A percentile compares a stretch with the other conserved stretches of the same genome.
Conservation (phyloP, 179 eudicot species). For the Dionaea muscipula region DNA sequence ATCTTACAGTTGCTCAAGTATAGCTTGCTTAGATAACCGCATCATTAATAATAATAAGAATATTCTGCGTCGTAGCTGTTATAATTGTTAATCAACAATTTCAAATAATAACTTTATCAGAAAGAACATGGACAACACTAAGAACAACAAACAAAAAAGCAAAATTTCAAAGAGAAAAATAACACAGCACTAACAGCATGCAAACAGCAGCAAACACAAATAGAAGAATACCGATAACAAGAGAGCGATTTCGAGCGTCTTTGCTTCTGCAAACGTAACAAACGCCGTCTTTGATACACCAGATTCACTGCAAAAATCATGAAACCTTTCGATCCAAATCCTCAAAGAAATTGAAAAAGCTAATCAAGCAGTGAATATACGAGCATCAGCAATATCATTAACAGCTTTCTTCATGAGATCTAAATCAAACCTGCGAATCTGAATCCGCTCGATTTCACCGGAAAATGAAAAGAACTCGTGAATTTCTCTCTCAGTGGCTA, state of each 20-base stretch:
- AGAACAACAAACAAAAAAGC: too few species aligned
- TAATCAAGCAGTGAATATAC: too few species aligned
- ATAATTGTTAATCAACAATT: too few species aligned
- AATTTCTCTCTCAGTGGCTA: conserved; percentile 77
- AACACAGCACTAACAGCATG: too few species aligned
- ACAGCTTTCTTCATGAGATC: not conserved
- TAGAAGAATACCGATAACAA: conserved; percentile 52
- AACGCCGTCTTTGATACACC: conserved; percentile 50
- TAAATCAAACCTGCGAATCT: conserved; percentile 49
- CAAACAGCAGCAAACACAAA: not conserved
- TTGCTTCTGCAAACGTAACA: conserved; percentile 71
- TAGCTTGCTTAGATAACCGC: too few species aligned
- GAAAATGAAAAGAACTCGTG: conserved; percentile 89
- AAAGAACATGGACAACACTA: too few species aligned
- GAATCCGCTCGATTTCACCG: conserved; percentile 67
- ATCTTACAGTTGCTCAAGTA: too few species aligned
- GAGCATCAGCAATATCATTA: too few species aligned
- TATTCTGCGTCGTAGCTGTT: too few species aligned
- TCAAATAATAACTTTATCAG: too few species aligned
- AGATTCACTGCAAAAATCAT: conserved; percentile 40
- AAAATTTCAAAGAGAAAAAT: too few species aligned
- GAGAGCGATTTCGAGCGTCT: conserved; percentile 85
- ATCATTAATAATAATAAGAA: too few species aligned
- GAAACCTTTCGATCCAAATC: not conserved
- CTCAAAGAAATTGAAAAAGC: not conserved